phyloP scores from a whole-genome alignment of 371 early-diverging fungal species.

The Lichtheimia ramosa region DNA sequence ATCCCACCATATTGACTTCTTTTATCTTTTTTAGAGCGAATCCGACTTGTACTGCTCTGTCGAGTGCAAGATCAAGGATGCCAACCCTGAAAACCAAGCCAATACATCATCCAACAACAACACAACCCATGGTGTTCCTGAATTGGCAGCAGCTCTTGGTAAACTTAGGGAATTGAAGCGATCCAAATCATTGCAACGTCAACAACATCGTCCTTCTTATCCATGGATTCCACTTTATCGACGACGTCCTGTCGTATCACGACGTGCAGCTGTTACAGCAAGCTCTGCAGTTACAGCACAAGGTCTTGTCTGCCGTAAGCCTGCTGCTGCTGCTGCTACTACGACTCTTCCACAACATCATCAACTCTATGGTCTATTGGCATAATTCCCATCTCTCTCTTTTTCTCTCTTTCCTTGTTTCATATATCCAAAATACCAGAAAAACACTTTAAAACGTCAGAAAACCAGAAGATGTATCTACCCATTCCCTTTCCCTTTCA shows the following conservation, averaged over 20 bases:
- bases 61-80: conserved; percentile 20
- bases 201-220: conserved; percentile 18
- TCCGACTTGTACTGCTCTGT: conserved; percentile 26
- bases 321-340: no score
- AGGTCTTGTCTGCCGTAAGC: not conserved
- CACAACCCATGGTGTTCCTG: conserved; percentile 1
- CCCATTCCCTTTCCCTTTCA: no score
- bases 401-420: no score
- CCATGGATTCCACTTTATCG: conserved; percentile 27
- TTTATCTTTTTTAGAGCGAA: conserved; percentile 12
- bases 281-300: not conserved
- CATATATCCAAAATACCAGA: no score
- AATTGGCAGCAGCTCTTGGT: not conserved
- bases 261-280: not conserved
- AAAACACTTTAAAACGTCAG: no score
- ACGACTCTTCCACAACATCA: no score
- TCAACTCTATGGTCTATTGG: no score
- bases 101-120: not conserved
- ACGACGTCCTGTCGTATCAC: conserved; percentile 14
- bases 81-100: not conserved
- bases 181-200: conserved; percentile 12
- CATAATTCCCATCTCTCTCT: no score
- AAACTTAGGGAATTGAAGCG: not conserved
- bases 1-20: not conserved
- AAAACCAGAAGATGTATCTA: no score